Evolutionary conservation across 2,329 filamentous ascomycete genomes (phyloP).

Genomic region (Arthrobotrys megalospora): DNA sequence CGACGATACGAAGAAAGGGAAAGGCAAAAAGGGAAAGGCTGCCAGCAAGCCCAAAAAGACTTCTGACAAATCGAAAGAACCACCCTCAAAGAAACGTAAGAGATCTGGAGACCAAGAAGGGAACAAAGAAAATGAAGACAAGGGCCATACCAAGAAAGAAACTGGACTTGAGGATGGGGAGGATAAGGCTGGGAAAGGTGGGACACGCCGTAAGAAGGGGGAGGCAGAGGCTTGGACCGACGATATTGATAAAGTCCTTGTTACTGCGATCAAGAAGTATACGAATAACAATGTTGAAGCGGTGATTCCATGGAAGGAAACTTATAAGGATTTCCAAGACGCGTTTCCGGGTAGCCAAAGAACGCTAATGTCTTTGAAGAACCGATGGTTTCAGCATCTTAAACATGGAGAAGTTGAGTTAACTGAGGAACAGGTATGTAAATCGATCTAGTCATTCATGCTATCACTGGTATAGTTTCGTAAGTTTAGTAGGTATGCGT

Average conservation of each 20-base stretch:
- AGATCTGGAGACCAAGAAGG: neutral
- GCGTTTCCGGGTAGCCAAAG: constrained; percentile 5
- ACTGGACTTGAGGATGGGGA: neutral
- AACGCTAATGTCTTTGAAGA: constrained; percentile 15
- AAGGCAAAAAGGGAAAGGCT: constrained; percentile 22
- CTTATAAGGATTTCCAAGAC: constrained; percentile 7
- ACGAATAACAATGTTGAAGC: neutral
- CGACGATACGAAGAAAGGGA: constrained; percentile 1
- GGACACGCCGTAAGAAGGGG: constrained; percentile 10
- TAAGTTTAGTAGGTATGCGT: no score
- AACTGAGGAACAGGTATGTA: constrained; percentile 33
- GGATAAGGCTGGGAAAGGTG: constrained; percentile 1
- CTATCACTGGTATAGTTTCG: no score
- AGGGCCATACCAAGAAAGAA: constrained; percentile 6
- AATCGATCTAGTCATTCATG: neutral
- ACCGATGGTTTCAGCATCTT: constrained; percentile 29
- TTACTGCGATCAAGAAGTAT: constrained; percentile 29
- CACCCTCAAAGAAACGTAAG: constrained; percentile 47
- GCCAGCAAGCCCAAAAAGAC: constrained; percentile 1
- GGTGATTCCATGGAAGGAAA: constrained; percentile 29
- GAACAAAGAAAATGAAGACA: constrained; percentile 11
- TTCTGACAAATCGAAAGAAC: constrained; percentile 24
- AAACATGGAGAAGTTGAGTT: constrained; percentile 33
- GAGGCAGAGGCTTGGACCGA: constrained; percentile 28
- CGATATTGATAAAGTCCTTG: constrained; percentile 6